Base-by-base conservation (phyloP, 2,329 filamentous ascomycete species). In the Cladorrhinum sp. region DNA sequence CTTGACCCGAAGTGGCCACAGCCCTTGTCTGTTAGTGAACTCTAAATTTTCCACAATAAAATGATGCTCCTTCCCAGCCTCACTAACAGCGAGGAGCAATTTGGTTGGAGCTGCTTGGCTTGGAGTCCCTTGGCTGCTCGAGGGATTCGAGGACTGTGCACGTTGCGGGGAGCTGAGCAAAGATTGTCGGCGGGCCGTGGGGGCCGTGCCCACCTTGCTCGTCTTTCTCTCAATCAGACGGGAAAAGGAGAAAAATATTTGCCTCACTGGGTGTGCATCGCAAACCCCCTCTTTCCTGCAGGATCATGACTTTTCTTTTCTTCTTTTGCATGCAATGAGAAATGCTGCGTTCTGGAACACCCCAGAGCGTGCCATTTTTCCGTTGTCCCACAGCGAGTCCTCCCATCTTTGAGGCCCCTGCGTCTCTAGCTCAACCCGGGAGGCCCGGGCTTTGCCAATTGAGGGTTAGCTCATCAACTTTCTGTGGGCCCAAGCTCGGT, bases 391-490 rank as follows among this genome's bases (percentile, higher is more conserved):
- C 42, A 20, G 42, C 42, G 18, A 36, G 33, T 36, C 53, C 42
- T 57, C 39, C 16, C 54, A 49, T 49, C 39, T 57, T 23, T 23
- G 42, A 18, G 16, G 18, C 54, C 54, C 54, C 54, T 57, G 54
- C 54, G 39, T 57, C 54, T 21, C 39, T 57, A 57, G 54, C 54
- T 28, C 18, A 36, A 36, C 39, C 28, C 21, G 54, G 54, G 21
- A 49, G 23, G n/a, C 39, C 30, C 23, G 24, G 30, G 21, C 42
- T 57, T 42, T 36, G 18, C 54, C 24, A 36, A 48, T 24, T 5
- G 9, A 21, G 49, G 21, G 9, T 28, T 51, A 39, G 36, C 28
- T 23, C 52, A 52, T 49, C 28, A 42, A n/a, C 52, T 53, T 42
- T 16, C 26, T n/a, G 14, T 20, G 8, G 28, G 24, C 36, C 24